Evolutionary conservation across 2,329 filamentous ascomycete genomes (phyloP).

Genomic region (Xenosphaeropsis pyriputrescens): DNA sequence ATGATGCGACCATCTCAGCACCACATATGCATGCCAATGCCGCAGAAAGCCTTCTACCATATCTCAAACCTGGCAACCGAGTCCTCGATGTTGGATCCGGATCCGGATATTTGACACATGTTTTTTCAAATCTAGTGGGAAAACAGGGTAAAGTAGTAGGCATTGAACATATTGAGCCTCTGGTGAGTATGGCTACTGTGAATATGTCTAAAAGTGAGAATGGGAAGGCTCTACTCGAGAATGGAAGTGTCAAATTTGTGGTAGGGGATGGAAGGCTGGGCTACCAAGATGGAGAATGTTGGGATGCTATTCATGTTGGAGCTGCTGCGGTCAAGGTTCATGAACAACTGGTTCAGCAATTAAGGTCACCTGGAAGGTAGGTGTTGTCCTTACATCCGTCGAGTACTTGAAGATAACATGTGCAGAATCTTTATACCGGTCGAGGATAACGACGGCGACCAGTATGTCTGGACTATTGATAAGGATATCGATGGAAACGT

Average conservation of each 20-base stretch:
- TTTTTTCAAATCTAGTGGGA: conserved; percentile 66
- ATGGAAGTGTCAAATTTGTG: conserved; percentile 55
- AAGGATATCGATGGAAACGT: conserved; percentile 53
- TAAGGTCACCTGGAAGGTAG: conserved; percentile 59
- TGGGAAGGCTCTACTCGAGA: conserved; percentile 43
- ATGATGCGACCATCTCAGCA: conserved; percentile 54
- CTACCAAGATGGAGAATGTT: conserved; percentile 40
- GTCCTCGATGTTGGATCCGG: conserved; percentile 65
- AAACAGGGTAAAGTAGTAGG: conserved; percentile 45
- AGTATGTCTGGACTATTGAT: conserved; percentile 62
- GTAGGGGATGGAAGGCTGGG: conserved; percentile 61
- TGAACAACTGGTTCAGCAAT: conserved; percentile 56
- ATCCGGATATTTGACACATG: conserved; percentile 74
- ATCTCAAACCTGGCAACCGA: conserved; percentile 31
- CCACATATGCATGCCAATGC: conserved; percentile 61
- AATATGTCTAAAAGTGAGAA: conserved; percentile 52
- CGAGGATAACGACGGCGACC: conserved; percentile 35
- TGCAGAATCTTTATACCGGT: conserved; percentile 63
- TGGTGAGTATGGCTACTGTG: conserved; percentile 43
- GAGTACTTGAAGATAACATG: no score
- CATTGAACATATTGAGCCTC: conserved; percentile 55
- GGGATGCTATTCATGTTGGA: conserved; percentile 93
- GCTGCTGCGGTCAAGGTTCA: conserved; percentile 70
- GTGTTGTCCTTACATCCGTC: conserved; percentile 1
- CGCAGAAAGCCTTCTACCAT: conserved; percentile 44